Percentiles rank a stretch among this genome's conserved stretches.
Conservation (phyloP, 805 yeast species). For the Candida ponderosae region DNA sequence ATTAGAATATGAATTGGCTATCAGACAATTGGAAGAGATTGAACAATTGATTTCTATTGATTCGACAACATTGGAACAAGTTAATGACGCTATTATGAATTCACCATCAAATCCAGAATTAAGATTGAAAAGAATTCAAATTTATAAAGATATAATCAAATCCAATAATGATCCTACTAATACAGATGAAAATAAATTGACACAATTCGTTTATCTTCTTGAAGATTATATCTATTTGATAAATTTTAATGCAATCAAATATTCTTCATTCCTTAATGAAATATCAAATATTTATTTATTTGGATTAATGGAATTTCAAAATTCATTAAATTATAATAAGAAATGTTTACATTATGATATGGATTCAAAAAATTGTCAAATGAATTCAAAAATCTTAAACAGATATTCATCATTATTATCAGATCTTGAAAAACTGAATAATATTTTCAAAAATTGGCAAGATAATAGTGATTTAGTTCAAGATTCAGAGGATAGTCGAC, state of each 20-base stretch:
- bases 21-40: conserved; percentile 11
- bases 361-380: conserved; percentile 56
- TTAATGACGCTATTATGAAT: conserved; percentile 26
- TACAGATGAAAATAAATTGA: conserved; percentile 10
- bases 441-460: conserved; percentile 35
- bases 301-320: conserved; percentile 44
- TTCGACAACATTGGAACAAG: conserved; percentile 24
- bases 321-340: conserved; percentile 43
- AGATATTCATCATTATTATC: conserved; percentile 27
- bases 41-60: conserved; percentile 13
- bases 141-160: conserved; percentile 17
- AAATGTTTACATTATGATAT: conserved; percentile 74
- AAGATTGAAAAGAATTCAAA: conserved; percentile 23
- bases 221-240: conserved; percentile 21
- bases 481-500: conserved; percentile 18
- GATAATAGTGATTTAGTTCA: conserved; percentile 25
- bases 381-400: conserved; percentile 42
- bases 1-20: conserved; percentile 8
- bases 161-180: conserved; percentile 4
- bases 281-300: conserved; percentile 36
- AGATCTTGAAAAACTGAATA: conserved; percentile 31
- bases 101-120: conserved; percentile 36
- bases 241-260: conserved; percentile 17
- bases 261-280: conserved; percentile 20
- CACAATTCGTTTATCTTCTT: conserved; percentile 12